Evolutionary conservation across 495 filamentous ascomycete species (phyloP).

Genomic region (Clohesyomyces aquaticus): DNA sequence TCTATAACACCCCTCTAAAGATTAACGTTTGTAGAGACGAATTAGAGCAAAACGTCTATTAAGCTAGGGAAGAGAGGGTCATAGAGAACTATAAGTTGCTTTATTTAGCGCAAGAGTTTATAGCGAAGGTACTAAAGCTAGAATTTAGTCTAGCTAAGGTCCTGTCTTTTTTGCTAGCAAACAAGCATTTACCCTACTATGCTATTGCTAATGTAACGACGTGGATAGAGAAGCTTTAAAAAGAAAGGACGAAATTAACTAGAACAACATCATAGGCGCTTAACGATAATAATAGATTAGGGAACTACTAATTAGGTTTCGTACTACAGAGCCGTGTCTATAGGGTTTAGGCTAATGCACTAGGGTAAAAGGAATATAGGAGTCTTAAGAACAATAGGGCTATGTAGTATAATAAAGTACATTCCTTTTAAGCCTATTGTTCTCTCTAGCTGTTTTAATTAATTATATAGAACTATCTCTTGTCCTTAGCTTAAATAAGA

Average conservation of each 20-base stretch:
- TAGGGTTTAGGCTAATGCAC: no score
- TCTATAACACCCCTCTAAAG: slow-evolving; percentile 18
- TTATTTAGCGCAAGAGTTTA: slow-evolving; percentile 25
- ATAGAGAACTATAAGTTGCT: slow-evolving; percentile 24
- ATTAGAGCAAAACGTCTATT: slow-evolving; percentile 2
- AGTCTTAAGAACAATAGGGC: no score
- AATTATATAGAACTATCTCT: no score
- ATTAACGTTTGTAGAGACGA: slow-evolving; percentile 14
- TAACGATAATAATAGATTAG: slow-evolving; percentile 14
- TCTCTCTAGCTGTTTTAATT: no score
- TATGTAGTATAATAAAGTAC: no score
- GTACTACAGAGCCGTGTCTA: no score
- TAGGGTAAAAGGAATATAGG: no score
- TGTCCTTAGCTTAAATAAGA: not conserved
- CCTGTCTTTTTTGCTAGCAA: slow-evolving; percentile 18
- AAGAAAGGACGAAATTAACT: slow-evolving; percentile 21
- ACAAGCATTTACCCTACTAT: slow-evolving; percentile 23
- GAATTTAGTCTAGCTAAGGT: slow-evolving; percentile 25
- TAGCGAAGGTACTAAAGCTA: no score
- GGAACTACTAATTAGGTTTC: no score
- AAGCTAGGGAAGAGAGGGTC: slow-evolving; percentile 13
- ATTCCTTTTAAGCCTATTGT: no score
- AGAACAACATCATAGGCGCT: slow-evolving; percentile 24
- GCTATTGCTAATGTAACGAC: slow-evolving; percentile 21
- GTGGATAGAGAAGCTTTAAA: slow-evolving; percentile 24